Evolutionary conservation across 495 filamentous ascomycete genomes (phyloP).

Genomic region (Podospora pseudocomata): DNA sequence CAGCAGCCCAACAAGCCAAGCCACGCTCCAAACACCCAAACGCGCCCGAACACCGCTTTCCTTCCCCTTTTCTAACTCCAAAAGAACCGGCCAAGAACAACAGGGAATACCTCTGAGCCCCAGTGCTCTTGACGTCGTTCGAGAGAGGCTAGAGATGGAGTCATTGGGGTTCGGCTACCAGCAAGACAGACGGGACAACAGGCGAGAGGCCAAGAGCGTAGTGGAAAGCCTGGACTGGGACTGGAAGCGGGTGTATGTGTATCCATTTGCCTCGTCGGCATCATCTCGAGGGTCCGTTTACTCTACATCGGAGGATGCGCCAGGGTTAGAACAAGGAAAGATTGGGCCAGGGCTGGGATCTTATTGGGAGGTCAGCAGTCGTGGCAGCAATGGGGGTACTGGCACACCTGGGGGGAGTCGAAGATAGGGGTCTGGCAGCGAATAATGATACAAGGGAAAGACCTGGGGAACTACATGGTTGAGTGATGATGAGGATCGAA

Average conservation of each 20-base stretch:
- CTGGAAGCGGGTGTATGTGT: conserved; percentile 12
- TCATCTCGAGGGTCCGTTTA: not conserved
- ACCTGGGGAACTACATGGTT: not conserved
- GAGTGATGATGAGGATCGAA: not conserved
- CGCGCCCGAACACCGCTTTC: not conserved
- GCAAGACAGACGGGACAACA: not conserved
- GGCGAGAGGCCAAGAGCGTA: not conserved
- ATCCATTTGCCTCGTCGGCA: not conserved
- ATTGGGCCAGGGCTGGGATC: not conserved
- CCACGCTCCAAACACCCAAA: not conserved
- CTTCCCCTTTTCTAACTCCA: not conserved
- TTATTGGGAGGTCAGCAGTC: not conserved
- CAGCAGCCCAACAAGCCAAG: not conserved
- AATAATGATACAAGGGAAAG: not conserved
- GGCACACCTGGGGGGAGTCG: not conserved
- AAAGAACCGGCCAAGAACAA: not conserved
- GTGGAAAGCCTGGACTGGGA: conserved; percentile 7
- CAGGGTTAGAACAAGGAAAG: not conserved
- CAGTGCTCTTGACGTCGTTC: not conserved
- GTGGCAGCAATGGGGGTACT: not conserved
- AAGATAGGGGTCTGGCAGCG: not conserved
- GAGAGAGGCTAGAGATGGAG: not conserved
- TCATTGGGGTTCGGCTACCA: not conserved
- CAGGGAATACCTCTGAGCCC: not conserved
- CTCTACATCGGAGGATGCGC: not conserved